Evolutionary conservation across 1,139 yeast genomes (phyloP).

Genomic region (Pneumocystis canis): DNA sequence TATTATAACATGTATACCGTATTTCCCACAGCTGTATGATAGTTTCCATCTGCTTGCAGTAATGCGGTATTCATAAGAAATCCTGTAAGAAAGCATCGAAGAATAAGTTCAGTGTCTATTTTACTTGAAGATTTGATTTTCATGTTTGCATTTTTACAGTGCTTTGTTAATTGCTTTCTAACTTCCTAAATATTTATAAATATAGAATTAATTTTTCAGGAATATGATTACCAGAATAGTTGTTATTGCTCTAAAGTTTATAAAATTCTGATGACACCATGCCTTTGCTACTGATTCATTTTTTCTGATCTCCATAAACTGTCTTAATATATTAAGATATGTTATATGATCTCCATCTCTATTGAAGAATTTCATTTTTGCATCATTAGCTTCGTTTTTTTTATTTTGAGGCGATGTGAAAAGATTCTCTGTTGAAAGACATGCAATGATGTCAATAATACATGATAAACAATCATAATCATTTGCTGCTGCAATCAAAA

Average conservation of each 20-base stretch:
- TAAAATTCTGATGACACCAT: constrained; percentile 72
- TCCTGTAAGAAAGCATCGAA: constrained; percentile 65
- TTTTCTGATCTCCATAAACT: constrained; percentile 24
- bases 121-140: constrained; percentile 22
- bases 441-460: constrained; percentile 79
- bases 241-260: constrained; percentile 65
- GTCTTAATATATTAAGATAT: constrained; percentile 39
- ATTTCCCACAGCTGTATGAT: constrained; percentile 62
- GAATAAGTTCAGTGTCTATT: constrained; percentile 35
- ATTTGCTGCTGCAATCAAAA: constrained; percentile 57
- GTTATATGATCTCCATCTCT: constrained; percentile 34
- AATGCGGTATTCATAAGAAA: constrained; percentile 76
- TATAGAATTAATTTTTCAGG: not conserved
- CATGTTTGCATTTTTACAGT: constrained; percentile 34
- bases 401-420: constrained; percentile 65
- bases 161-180: constrained; percentile 57
- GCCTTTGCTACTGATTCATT: constrained; percentile 39
- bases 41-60: constrained; percentile 89
- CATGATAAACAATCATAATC: constrained; percentile 30
- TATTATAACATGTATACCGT: constrained; percentile 17
- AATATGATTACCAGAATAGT: constrained; percentile 2
- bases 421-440: constrained; percentile 83
- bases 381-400: constrained; percentile 61
- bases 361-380: constrained; percentile 37
- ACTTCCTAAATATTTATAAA: constrained; percentile 31